Base-by-base conservation (phyloP, 176 grass and related monocot genomes). In the Miscanthus lutarioriparius region DNA sequence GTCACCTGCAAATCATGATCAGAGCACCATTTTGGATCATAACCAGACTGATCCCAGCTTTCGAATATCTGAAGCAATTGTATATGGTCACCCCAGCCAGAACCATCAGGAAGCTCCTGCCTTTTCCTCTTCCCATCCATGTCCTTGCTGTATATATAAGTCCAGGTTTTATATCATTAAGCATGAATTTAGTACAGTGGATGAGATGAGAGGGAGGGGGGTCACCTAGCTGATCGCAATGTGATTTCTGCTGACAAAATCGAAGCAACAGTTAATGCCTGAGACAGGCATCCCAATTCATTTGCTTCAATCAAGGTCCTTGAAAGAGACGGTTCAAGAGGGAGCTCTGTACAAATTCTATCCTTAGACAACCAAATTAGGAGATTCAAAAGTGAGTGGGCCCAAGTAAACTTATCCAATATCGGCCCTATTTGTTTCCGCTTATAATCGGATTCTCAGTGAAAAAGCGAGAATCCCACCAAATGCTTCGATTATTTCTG, bases 1-100 rank as follows among this genome's bases (percentile, higher is more conserved):
- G 22, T 79, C 83, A 98, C 95, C 90, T 95, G 95, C 79, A 98
- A 88, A 64, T 93, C 90, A 93, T 95, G 83, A 74, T 98, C 85
- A 20, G 53, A 69, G 77, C 95, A 98, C 95, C 95, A 98, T 78
- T 85, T 91, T 85, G 85, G 87, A 93, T 98, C 92, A 93, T 98
- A 98, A 48, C 83, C 86, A 35, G 93, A 83, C 80, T 69, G 92
- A 59, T 95, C 82, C 95, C 92, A 98, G 78, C 61, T 90, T 93
- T 98, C 95, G 82, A 91, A 98, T 86, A 95, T 91, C 71, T 98
- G 92, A 94, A 98, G 91, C 85, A 98, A 83, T 77, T 98, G 95
- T 82, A 98, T 93, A 83, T 98, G 95, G 73, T 98, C 95, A 75
- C 95, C 95, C 92, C 88, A 98, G 35, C 95, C 95, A 84, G 90